Percentiles rank a stretch among this genome's conserved stretches.
Conservation (phyloP, 345 rosid species). For the Eucalyptus microcorys region DNA sequence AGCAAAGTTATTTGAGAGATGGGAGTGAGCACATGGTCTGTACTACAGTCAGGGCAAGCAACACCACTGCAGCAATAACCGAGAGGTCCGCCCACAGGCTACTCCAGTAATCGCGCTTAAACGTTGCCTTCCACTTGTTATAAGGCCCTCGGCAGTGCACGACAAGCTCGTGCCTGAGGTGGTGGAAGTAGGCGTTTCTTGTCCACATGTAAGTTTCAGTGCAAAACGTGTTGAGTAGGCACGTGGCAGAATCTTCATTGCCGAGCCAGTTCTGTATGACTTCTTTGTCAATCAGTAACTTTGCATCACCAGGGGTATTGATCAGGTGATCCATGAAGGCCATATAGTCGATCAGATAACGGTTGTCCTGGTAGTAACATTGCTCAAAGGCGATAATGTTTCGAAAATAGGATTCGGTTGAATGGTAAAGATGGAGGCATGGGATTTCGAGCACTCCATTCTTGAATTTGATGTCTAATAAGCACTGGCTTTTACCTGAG, state of each 20-base stretch:
- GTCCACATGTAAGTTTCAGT: fast-evolving
- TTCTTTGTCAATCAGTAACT: not conserved
- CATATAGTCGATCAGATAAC: not conserved
- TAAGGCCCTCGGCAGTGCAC: not conserved
- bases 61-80: not conserved
- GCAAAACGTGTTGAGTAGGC: not conserved
- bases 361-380: not conserved
- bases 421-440: not conserved
- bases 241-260: not conserved
- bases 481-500: not conserved
- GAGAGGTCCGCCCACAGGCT: conserved; percentile 5
- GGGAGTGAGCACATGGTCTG: not conserved
- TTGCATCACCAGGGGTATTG: not conserved
- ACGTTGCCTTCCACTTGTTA: not conserved
- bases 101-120: not conserved
- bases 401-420: not conserved
- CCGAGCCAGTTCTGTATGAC: not conserved
- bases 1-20: not conserved
- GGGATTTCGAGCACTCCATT: conserved; percentile 6
- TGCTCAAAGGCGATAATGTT: conserved; percentile 11
- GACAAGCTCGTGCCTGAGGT: not conserved
- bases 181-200: not conserved
- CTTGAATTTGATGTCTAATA: not conserved
- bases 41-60: not conserved
- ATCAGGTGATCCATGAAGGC: not conserved